A percentile compares a stretch with the other conserved stretches of the same genome.
Conservation (phyloP, 2,329 filamentous ascomycete species). For the Erysiphe pulchra region DNA sequence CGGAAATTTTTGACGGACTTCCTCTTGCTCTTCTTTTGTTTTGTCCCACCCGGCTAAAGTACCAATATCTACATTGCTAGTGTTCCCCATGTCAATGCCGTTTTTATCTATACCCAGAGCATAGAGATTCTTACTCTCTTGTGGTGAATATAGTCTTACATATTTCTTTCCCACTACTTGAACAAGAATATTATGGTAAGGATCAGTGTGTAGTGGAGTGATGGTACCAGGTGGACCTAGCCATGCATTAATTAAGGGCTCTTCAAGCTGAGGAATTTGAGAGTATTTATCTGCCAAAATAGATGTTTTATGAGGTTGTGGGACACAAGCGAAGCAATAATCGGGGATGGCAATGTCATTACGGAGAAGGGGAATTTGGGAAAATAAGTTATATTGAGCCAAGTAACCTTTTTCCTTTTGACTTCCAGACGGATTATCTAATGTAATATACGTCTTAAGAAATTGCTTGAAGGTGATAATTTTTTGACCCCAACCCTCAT, state of each 20-base stretch:
- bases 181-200: constrained; percentile 74
- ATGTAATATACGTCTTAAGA: constrained; percentile 18
- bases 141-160: constrained; percentile 60
- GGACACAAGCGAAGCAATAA: constrained; percentile 52
- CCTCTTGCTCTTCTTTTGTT: constrained; percentile 4
- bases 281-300: constrained; percentile 18
- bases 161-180: constrained; percentile 86
- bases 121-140: constrained; percentile 28
- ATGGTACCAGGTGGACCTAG: constrained; percentile 72
- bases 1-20: constrained; percentile 6
- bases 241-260: constrained; percentile 70
- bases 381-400: constrained; percentile 71
- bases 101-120: constrained; percentile 32
- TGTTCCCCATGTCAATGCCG: constrained; percentile 82
- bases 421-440: background rate
- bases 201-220: constrained; percentile 80
- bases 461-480: constrained; percentile 55
- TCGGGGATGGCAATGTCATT: constrained; percentile 61
- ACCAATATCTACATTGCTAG: constrained; percentile 54
- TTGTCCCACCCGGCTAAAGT: constrained; percentile 35
- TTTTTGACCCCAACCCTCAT: constrained; percentile 59
- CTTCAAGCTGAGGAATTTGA: constrained; percentile 19
- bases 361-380: constrained; percentile 52
- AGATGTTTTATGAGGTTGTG: constrained; percentile 23
- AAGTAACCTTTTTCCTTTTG: constrained; percentile 41